phyloP scores from a whole-genome alignment of 1,284 basidiomycete genomes.

The Peniophora sp. region DNA sequence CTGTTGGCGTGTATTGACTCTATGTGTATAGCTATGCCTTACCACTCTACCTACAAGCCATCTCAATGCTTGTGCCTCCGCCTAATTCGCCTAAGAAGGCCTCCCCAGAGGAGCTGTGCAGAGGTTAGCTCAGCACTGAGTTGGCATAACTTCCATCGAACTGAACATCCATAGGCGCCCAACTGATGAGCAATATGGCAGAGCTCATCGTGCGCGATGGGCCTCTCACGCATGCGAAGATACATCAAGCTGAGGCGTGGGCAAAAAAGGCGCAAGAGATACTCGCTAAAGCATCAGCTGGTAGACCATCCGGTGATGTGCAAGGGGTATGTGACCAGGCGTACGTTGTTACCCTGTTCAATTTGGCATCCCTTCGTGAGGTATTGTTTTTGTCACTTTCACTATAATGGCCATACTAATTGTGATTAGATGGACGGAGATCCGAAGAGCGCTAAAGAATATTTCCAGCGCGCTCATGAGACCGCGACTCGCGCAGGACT shows the following conservation, averaged over 20 bases:
- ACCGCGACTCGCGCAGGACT: slow-evolving; percentile 43
- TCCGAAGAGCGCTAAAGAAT: slow-evolving; percentile 29
- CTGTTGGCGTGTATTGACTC: neutral
- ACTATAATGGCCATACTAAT: neutral
- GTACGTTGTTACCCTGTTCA: slow-evolving; percentile 53
- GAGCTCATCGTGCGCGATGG: slow-evolving; percentile 43
- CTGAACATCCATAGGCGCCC: slow-evolving; percentile 41
- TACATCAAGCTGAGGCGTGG: slow-evolving; percentile 55
- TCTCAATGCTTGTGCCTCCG: slow-evolving; percentile 56
- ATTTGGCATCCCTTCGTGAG: slow-evolving; percentile 45
- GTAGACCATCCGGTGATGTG: slow-evolving; percentile 13
- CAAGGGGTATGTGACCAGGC: slow-evolving; percentile 44
- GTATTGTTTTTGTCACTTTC: slow-evolving; percentile 15
- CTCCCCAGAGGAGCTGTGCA: slow-evolving; percentile 46
- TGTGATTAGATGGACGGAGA: slow-evolving; percentile 43
- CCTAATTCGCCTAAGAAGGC: slow-evolving; percentile 23
- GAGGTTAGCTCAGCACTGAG: slow-evolving; percentile 34
- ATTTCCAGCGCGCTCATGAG: slow-evolving; percentile 38
- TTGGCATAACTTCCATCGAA: neutral
- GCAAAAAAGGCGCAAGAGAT: slow-evolving; percentile 46
- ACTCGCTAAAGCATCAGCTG: slow-evolving; percentile 29
- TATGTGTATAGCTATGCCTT: slow-evolving; percentile 49
- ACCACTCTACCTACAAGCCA: slow-evolving; percentile 58
- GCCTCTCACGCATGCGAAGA: slow-evolving; percentile 35
- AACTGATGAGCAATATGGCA: slow-evolving; percentile 63